Evolutionary conservation across 768 basidiomycete genomes (phyloP).

Genomic region (Asterophora lycoperdoides): DNA sequence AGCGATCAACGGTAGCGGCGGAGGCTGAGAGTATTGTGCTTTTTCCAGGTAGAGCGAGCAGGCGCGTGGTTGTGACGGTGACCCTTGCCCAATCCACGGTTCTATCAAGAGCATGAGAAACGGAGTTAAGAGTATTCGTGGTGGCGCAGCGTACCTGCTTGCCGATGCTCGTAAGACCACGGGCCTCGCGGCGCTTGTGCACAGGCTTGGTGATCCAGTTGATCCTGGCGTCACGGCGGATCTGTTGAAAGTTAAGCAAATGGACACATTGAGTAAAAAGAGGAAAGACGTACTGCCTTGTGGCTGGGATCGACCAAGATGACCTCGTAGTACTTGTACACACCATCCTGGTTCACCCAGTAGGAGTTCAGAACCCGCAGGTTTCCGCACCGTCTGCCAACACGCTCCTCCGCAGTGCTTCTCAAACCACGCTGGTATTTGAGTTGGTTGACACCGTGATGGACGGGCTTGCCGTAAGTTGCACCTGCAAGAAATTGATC

Average conservation of each 20-base stretch:
- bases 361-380: slow-evolving; percentile 96
- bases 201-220: slow-evolving; percentile 99
- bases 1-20: slow-evolving; percentile 77
- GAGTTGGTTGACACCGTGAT: slow-evolving; percentile 99
- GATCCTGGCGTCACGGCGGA: slow-evolving; percentile 94
- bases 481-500: slow-evolving; percentile 57
- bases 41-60: slow-evolving; percentile 90
- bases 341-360: slow-evolving; percentile 99
- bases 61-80: slow-evolving; percentile 92
- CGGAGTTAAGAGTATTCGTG: slow-evolving; percentile 8
- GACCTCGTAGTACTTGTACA: slow-evolving; percentile 99
- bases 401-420: slow-evolving; percentile 96
- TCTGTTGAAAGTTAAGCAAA: slow-evolving; percentile 35
- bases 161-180: slow-evolving; percentile 94
- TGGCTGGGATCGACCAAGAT: slow-evolving; percentile 95
- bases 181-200: slow-evolving; percentile 97
- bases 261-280: not conserved
- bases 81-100: slow-evolving; percentile 97
- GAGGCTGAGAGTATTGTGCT: slow-evolving; percentile 95
- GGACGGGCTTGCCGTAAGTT: slow-evolving; percentile 98
- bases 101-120: slow-evolving; percentile 40
- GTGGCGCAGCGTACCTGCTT: slow-evolving; percentile 67
- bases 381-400: slow-evolving; percentile 94
- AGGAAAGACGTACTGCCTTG: slow-evolving; percentile 68
- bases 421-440: slow-evolving; percentile 94